Evolutionary conservation across 768 basidiomycete species (phyloP), one percentile per base, ranked within the genome.

Genomic region (Lentinus brumalis): DNA sequence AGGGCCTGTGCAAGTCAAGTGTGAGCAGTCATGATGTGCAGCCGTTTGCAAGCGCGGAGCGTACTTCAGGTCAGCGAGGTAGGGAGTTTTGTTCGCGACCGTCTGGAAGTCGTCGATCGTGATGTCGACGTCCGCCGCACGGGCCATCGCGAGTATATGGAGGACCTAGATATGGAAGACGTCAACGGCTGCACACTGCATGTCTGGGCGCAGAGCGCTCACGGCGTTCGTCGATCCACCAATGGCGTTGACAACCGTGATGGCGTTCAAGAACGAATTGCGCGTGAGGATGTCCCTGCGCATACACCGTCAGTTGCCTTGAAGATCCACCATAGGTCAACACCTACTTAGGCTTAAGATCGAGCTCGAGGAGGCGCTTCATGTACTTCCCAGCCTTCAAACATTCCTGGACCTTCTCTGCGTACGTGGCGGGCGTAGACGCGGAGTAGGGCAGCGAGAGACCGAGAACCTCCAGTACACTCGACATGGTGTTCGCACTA

Each of bases 201-300:
- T 6, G 11, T 35, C 11, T 35, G 11, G 11, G 7, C 35, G 21
- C 4, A 73, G 1, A 2, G 21, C 21, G 21, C 84, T 56, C 67
- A 91, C 91, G 18, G 92, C 88, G 69, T 95, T 95, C 5, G 94
- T 96, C 1, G 91, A 93, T 16, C 94, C 94, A 35, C 93, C 93
- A 2, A 95, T 79, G 50, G 92, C 77, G 69, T 87, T 93, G 44
- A 92, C 80, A 49, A 94, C 80, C 15, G 86, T 82, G 63, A 95
- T 91, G 14, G 93, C 93, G 67, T 95, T 95, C 67, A 93, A 73
- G 76, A 96, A 93, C 4, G 88, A 83, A 50, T 82, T 76, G 40
- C 85, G 83, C 8, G 87, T 89, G 40, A 89, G 73, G 67, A 88
- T 89, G 63, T 88, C 88, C 66, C 81, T 82, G 50, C 31, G 32